Base-by-base conservation (phyloP, 2,329 filamentous ascomycete genomes). In the Phoma sp. region DNA sequence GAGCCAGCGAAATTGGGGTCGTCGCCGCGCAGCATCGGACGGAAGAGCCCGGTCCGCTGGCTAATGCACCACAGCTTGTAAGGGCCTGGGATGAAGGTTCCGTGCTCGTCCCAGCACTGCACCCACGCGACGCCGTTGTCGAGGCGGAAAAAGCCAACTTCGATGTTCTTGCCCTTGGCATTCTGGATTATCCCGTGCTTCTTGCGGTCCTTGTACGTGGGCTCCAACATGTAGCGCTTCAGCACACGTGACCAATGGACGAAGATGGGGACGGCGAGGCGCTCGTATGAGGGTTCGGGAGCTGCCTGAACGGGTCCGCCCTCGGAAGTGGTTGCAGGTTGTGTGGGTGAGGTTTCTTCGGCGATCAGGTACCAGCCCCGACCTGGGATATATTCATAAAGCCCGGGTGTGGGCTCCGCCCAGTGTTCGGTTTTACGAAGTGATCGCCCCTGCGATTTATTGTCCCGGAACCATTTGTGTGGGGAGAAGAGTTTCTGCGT, bases 31-130 rank as follows among this genome's bases (percentile, higher is more conserved):
- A 70, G 57, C 73, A 76, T 76, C 44, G 73, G 71, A 7, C 74
- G 67, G 58, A 76, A 76, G 9, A 62, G 55, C n/a, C 67, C 59
- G 37, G 73, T 75, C 46, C 74, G 69, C 32, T 72, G 55, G 53
- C 81, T 79, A 40, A 79, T 69, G 57, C 72, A 76, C 79, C 79
- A 82, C 41, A 79, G 77, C 48, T 78, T 77, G 61, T 81, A 82
- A 7, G 79, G 79, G 1, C 79, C 79, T 4, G 78, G 78, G 38
- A 82, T 77, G 65, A 82, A 82, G n/a, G 70, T 73, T 48, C 78
- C 79, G 36, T 79, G 67, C 22, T 74, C 69, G 60, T 82, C 79
- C 79, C 79, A 82, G 57, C 77, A 79, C 35, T 78, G 74, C 33
- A 82, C 79, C 79, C 79, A 82, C 47, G 77, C 74, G 40, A 77